phyloP scores from a whole-genome alignment of 208 protist genomes.

The Trypanosoma melophagium region DNA sequence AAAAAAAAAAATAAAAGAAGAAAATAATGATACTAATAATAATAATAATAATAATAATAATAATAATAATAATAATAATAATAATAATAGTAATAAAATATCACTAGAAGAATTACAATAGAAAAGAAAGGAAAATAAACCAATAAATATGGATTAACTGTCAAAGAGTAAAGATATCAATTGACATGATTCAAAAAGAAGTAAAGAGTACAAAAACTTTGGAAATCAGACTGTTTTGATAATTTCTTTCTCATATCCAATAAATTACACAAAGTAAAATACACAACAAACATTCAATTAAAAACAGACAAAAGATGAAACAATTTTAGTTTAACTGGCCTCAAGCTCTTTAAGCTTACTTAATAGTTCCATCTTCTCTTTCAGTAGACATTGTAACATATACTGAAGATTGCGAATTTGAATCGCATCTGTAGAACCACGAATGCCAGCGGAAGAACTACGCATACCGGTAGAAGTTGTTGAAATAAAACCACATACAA shows the following conservation, averaged over 20 bases:
- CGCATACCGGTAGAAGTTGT: background rate
- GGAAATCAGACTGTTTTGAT: no score
- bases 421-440: constrained; percentile 23
- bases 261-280: constrained; percentile 8
- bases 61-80: background rate
- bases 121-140: no score
- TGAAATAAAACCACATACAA: constrained; percentile 23
- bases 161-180: background rate
- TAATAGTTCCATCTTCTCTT: constrained; percentile 59
- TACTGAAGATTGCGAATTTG: constrained; percentile 55
- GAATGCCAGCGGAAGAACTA: background rate
- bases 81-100: background rate
- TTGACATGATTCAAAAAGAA: constrained; percentile 9
- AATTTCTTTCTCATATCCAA: background rate
- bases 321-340: background rate
- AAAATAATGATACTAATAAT: background rate
- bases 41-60: background rate
- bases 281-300: constrained; percentile 5
- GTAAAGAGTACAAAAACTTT: constrained; percentile 2
- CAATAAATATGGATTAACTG: background rate
- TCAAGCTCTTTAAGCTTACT: constrained; percentile 37
- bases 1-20: constrained; percentile 8
- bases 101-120: no score
- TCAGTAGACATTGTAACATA: constrained; percentile 61
- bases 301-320: background rate